These are phyloP conservation scores for Isatis lusitanica DNA, from an alignment of 441 rosid species.

Conservation along the genomic window DNA sequence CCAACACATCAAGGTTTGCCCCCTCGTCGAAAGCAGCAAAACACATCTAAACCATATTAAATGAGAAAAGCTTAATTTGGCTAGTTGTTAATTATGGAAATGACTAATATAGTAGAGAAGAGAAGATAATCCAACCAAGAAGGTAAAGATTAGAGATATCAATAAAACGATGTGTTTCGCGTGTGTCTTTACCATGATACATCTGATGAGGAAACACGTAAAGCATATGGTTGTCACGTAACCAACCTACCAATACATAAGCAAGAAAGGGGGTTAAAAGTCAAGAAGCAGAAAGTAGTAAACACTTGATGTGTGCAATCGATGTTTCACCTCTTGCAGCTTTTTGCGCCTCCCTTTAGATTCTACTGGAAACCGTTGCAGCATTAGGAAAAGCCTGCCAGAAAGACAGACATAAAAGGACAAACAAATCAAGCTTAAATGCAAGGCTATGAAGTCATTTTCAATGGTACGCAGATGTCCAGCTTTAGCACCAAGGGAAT, in stretches of 20 bases:
- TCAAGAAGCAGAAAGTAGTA: not conserved
- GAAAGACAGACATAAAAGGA: slow-evolving; percentile 12
- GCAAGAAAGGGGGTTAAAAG: slow-evolving; percentile 10
- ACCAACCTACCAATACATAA: slow-evolving; percentile 69
- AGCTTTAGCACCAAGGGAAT: not conserved
- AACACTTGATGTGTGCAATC: not conserved
- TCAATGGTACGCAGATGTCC: not conserved
- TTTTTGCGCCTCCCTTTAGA: slow-evolving; percentile 92
- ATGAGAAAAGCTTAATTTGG: not conserved
- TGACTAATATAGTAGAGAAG: not conserved
- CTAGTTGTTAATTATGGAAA: slow-evolving; percentile 12
- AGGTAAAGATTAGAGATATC: not conserved
- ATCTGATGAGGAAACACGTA: slow-evolving; percentile 83
- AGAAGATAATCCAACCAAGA: slow-evolving; percentile 21
- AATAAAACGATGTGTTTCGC: not conserved
- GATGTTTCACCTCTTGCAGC: slow-evolving; percentile 72
- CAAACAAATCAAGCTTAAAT: not conserved
- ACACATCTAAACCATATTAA: slow-evolving; percentile 56
- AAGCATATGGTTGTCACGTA: slow-evolving; percentile 89
- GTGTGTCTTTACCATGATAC: slow-evolving; percentile 70
- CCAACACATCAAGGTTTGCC: slow-evolving; percentile 77
- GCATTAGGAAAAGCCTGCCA: slow-evolving; percentile 84
- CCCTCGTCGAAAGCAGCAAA: slow-evolving; percentile 78
- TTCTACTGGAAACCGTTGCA: slow-evolving; percentile 92
- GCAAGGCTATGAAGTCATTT: not conserved